Evolutionary conservation across 2,329 filamentous ascomycete genomes (phyloP).

Genomic region (Cladophialophora psammophila): DNA sequence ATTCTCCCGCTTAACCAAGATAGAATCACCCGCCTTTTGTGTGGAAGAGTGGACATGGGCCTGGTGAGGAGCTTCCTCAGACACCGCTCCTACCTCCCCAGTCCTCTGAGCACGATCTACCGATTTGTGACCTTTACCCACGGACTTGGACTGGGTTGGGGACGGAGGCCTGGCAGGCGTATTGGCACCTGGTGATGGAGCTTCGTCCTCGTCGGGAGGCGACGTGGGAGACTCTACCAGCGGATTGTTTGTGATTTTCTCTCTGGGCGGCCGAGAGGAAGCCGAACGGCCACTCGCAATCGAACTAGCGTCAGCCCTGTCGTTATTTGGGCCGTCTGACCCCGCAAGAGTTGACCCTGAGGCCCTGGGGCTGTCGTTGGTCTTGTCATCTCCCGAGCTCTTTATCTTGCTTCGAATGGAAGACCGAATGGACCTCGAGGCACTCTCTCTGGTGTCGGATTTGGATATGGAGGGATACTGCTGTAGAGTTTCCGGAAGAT

Average conservation of each 20-base stretch:
- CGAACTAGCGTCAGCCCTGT: constrained; percentile 78
- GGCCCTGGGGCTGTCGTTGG: constrained; percentile 76
- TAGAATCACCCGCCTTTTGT: constrained; percentile 83
- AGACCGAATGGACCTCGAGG: constrained; percentile 79
- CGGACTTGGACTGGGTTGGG: constrained; percentile 78
- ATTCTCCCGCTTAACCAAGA: constrained; percentile 81
- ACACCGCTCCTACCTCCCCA: constrained; percentile 93
- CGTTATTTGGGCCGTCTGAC: constrained; percentile 61
- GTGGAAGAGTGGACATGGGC: constrained; percentile 62
- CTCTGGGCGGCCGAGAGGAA: constrained; percentile 43
- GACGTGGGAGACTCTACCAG: constrained; percentile 38
- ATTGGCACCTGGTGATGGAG: constrained; percentile 55
- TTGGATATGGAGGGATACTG: constrained; percentile 91
- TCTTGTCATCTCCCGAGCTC: constrained; percentile 69
- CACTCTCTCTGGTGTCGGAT: constrained; percentile 89
- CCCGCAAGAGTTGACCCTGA: constrained; percentile 71
- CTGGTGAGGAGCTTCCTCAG: constrained; percentile 82
- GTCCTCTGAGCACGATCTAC: constrained; percentile 81
- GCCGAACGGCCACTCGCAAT: constrained; percentile 63
- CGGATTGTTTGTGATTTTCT: constrained; percentile 41
- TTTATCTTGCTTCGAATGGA: constrained; percentile 76
- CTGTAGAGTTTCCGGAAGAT: constrained; percentile 68
- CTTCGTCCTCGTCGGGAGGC: constrained; percentile 51
- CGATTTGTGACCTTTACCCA: constrained; percentile 77
- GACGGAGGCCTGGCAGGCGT: constrained; percentile 77